Conservation (phyloP, 768 basidiomycete species). For the Heimioporus sp. region DNA sequence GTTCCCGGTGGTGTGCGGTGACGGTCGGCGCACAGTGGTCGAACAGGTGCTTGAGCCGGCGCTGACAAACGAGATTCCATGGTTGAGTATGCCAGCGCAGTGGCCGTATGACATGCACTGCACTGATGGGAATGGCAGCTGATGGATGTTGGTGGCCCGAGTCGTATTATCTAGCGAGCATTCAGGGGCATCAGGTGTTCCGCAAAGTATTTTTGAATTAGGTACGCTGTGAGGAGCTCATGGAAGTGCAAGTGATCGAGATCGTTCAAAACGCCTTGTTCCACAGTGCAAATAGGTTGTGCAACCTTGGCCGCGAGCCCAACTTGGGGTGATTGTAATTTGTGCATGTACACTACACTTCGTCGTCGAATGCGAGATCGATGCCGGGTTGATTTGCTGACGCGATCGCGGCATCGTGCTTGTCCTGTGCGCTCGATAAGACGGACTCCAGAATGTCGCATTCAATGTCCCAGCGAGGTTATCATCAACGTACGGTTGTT, state of each 20-base stretch:
- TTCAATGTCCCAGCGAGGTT: too few relatives aligned
- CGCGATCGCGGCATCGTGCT: conserved; percentile 46
- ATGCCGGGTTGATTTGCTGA: conserved; percentile 52
- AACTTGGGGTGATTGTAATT: conserved; percentile 3
- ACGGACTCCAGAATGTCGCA: conserved; percentile 53
- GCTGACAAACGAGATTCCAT: conserved; percentile 78
- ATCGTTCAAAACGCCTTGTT: conserved; percentile 61
- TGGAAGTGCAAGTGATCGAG: conserved; percentile 49
- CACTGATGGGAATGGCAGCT: conserved; percentile 10
- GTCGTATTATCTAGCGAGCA: conserved; percentile 62
- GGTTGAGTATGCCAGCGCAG: conserved; percentile 58
- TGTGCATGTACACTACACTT: background rate
- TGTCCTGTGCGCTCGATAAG: conserved; percentile 45
- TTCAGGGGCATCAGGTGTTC: conserved; percentile 63
- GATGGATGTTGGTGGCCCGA: conserved; percentile 63
- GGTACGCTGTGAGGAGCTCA: conserved; percentile 48
- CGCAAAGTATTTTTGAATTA: conserved; percentile 56
- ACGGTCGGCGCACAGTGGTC: conserved; percentile 60
- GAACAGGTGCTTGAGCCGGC: conserved; percentile 66
- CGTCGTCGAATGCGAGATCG: conserved; percentile 49
- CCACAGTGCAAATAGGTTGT: conserved; percentile 63
- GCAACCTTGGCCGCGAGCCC: conserved; percentile 50
- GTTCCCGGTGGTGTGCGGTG: conserved; percentile 62
- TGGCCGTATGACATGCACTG: background rate
- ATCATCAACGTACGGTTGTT: too few relatives aligned